Percentiles rank a stretch among this genome's conserved stretches.
phyloP scores from a whole-genome alignment of 2,329 filamentous ascomycete species.

The Juglanconis oblonga region DNA sequence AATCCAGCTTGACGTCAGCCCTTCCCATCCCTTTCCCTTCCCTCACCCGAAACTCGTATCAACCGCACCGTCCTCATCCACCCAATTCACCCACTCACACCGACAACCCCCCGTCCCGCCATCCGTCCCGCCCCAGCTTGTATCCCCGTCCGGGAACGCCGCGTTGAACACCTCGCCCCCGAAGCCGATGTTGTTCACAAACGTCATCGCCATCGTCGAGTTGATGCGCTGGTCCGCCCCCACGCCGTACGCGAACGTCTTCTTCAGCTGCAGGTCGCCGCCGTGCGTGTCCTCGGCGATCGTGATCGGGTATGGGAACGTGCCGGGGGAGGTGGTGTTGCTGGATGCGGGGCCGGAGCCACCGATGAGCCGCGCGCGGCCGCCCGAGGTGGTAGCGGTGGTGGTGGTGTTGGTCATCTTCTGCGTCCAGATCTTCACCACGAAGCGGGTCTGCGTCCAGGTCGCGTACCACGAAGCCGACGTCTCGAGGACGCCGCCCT shows the following conservation, averaged over 20 bases:
- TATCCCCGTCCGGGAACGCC: slow-evolving; percentile 37
- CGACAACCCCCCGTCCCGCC: slow-evolving; percentile 61
- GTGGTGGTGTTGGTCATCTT: slow-evolving; percentile 33
- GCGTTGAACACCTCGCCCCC: slow-evolving; percentile 54
- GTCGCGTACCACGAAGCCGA: slow-evolving; percentile 57
- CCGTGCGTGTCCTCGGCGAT: slow-evolving; percentile 62
- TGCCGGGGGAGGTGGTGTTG: slow-evolving; percentile 46
- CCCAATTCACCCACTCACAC: slow-evolving; percentile 60
- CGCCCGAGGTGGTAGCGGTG: too few species aligned
- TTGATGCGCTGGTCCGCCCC: slow-evolving; percentile 44
- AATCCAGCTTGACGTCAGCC: not conserved
- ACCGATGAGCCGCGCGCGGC: slow-evolving; percentile 35
- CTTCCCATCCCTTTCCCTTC: not conserved
- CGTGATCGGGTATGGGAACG: slow-evolving; percentile 63
- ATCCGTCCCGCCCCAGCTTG: slow-evolving; percentile 57
- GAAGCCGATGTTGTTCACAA: slow-evolving; percentile 48
- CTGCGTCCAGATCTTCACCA: slow-evolving; percentile 65
- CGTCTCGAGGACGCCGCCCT: slow-evolving; percentile 51
- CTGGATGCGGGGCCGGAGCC: slow-evolving; percentile 24
- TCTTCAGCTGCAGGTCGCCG: slow-evolving; percentile 50
- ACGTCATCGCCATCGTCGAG: slow-evolving; percentile 38
- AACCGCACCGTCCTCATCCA: slow-evolving; percentile 21
- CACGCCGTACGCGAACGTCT: slow-evolving; percentile 52
- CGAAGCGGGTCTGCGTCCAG: slow-evolving; percentile 58
- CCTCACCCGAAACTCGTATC: slow-evolving; percentile 1